A percentile compares a stretch with the other conserved stretches of the same genome.
Conservation (phyloP, 495 filamentous ascomycete genomes). For the Chaetomium cochliodes region DNA sequence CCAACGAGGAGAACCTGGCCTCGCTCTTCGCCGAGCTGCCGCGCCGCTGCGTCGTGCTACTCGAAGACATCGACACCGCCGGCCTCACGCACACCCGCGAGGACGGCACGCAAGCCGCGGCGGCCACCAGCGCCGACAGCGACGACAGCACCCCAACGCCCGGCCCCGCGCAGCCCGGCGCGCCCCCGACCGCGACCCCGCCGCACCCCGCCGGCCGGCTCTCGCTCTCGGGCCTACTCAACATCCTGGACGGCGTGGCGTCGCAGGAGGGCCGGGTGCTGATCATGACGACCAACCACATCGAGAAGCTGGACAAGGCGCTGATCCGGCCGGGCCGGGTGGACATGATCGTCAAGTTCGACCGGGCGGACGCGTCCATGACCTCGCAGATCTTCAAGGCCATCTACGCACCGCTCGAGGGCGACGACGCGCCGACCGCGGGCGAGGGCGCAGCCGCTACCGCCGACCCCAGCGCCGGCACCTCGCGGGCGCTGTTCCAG, state of each 20-base stretch:
- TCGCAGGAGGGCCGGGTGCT: conserved; percentile 73
- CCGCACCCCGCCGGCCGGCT: conserved; percentile 42
- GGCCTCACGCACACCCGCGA: conserved; percentile 63
- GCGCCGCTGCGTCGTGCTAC: conserved; percentile 64
- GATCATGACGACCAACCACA: conserved; percentile 83
- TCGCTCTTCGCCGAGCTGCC: conserved; percentile 68
- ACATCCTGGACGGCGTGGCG: conserved; percentile 79
- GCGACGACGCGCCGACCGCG: conserved; percentile 35
- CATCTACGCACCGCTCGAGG: conserved; percentile 49
- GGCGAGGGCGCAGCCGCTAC: neutral
- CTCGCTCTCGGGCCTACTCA: conserved; percentile 72
- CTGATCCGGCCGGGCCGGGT: conserved; percentile 75
- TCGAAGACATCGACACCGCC: conserved; percentile 73
- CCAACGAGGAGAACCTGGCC: conserved; percentile 70
- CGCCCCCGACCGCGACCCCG: neutral
- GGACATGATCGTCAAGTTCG: conserved; percentile 70
- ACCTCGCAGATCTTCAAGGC: conserved; percentile 47
- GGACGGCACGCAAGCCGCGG: conserved; percentile 47
- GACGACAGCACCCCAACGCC: conserved; percentile 14
- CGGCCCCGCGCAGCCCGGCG: conserved; percentile 29
- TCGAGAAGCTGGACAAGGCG: conserved; percentile 72
- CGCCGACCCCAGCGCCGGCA: neutral
- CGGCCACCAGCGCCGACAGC: conserved; percentile 48
- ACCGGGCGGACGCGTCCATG: conserved; percentile 50
- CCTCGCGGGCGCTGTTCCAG: conserved; percentile 6